Percentiles rank a stretch among this genome's conserved stretches.
Evolutionary conservation across 306 rosid genomes (phyloP).

Genomic region (Sesbania bispinosa): DNA sequence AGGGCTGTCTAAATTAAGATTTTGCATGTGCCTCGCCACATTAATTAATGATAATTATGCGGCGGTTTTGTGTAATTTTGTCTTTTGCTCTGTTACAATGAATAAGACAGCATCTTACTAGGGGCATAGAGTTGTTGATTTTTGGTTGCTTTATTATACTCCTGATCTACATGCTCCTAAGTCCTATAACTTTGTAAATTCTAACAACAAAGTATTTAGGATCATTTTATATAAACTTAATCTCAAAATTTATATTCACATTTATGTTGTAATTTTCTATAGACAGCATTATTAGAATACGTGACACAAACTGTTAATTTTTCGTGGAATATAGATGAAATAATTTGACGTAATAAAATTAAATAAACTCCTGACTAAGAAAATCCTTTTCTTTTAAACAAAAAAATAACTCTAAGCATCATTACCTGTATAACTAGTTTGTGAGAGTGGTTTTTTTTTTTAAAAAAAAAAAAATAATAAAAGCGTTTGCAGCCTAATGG

Average conservation of each 20-base stretch:
- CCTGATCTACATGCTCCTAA: background rate
- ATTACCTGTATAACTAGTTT: too few relatives aligned
- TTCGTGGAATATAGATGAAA: background rate
- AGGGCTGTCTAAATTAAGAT: background rate
- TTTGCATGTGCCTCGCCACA: background rate
- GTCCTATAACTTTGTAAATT: background rate
- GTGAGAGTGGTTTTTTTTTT: too few relatives aligned
- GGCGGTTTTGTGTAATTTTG: background rate
- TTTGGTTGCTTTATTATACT: too few relatives aligned
- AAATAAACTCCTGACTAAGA: background rate
- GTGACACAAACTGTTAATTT: background rate
- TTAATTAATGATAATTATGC: conserved; percentile 6
- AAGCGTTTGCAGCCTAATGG: too few relatives aligned
- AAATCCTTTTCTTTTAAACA: too few relatives aligned
- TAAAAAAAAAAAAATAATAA: too few relatives aligned
- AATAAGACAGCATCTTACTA: conserved; percentile 11
- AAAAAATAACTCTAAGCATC: too few relatives aligned
- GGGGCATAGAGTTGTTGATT: background rate
- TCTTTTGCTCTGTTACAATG: background rate
- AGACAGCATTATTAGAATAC: background rate
- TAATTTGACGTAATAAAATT: background rate
- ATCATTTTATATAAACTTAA: background rate
- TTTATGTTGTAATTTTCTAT: background rate
- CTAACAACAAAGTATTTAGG: background rate
- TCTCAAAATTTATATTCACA: background rate